These are phyloP conservation scores for Saraca asoca DNA, from an alignment of 331 rosid species.

Conservation along the genomic window DNA sequence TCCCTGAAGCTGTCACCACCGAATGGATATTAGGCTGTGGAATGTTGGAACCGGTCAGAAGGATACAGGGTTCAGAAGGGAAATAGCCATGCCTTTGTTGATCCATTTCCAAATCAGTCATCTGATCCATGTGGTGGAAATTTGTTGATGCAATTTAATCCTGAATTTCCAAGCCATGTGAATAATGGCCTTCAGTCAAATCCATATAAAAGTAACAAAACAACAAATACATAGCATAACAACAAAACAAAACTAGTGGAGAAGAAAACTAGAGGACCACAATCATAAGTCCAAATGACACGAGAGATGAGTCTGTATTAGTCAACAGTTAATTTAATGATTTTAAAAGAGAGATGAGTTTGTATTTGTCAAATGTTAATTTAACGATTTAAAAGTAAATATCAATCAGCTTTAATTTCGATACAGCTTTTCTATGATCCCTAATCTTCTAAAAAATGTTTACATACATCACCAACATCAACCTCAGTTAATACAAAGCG, in stretches of 20 bases:
- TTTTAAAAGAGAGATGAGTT: too few species aligned
- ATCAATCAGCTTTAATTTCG: too few species aligned
- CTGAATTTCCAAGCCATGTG: constrained; percentile 17
- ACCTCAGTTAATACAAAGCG: neutral
- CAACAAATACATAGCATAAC: constrained; percentile 11
- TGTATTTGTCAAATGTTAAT: too few species aligned
- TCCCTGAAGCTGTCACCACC: constrained; percentile 64
- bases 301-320: too few species aligned
- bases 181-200: constrained; percentile 26
- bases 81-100: constrained; percentile 66
- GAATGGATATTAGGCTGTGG: constrained; percentile 65
- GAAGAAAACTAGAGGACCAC: too few species aligned
- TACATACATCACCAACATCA: neutral
- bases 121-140: constrained; percentile 49
- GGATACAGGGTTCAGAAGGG: constrained; percentile 59
- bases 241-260: neutral
- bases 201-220: constrained; percentile 2
- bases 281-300: too few species aligned
- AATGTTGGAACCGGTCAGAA: constrained; percentile 47
- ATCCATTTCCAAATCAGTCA: constrained; percentile 70
- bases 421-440: neutral
- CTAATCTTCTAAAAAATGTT: neutral
- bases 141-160: constrained; percentile 35
- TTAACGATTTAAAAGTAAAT: too few species aligned
- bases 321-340: too few species aligned